Evolutionary conservation across 352 stramenopile genomes (phyloP), one percentile per base, ranked within the genome.

Genomic region (Pythium apleroticum): DNA sequence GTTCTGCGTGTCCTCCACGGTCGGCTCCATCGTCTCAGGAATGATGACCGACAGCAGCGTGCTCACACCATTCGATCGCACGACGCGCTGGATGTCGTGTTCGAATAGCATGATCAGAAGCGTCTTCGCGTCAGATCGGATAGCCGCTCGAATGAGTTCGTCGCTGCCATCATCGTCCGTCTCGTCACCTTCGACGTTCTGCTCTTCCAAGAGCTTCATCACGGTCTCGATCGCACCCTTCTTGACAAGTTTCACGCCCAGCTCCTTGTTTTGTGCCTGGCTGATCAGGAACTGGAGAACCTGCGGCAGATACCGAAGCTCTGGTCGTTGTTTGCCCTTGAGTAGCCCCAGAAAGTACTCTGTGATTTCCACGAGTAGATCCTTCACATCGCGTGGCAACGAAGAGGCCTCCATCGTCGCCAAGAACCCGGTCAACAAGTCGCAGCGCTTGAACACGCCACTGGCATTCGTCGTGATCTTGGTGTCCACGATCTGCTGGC

Each of bases 401-500:
- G 65, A 49, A 14, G 68, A 65, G 6, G 77, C 22, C n/a, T 90
- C 73, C 3, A 71, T 77, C 24, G 78, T 74, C 45, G 75, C 60
- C 15, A 93, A 71, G 31, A 91, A 80, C 10, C 73, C 76, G 22
- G 74, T 74, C 22, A 93, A 43, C 27, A 93, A 63, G 12, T 75
- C 73, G 30, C 76, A 90, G 5, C 84, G 80, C 66, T 91, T 91
- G n/a, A 89, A 81, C 22, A 91, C 66, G 3, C 80, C 77, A 10
- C 74, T 66, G 8, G 74, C 60, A 50, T 93, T 90, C 15, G 67
- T 61, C 6, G 63, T 68, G 5, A 84, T 72, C 31, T 91, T 83
- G 9, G 85, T 82, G 52, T 93, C 84, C 6, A 90, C 68, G 27
- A 93, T 66, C 33, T 93, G 82, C 22, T 89, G 79, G 5, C 79